Evolutionary conservation across 1,139 yeast species (phyloP), one percentile per base, ranked within the genome.

Genomic region (Pichia sp.): DNA sequence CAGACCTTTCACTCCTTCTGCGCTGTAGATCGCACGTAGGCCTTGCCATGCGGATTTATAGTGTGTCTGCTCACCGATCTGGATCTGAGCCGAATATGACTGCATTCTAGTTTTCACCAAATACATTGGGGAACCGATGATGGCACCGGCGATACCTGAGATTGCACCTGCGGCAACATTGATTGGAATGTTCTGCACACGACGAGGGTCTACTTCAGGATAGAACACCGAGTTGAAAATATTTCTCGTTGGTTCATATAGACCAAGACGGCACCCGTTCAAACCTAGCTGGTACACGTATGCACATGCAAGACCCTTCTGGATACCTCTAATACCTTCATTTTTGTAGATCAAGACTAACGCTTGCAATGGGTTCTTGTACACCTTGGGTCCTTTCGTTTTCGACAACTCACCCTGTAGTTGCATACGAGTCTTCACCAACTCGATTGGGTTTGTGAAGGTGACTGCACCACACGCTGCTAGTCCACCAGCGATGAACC

Each of bases 381-480:
- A 93, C 32, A 79, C 62, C 61, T 75, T 80, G 15, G 81, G 78
- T 1, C 76, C 80, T 45, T 75, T 71, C 1, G 82, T 78, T 34
- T 48, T 45, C 3, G 84, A 75, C 52, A 93, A 76, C 71, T 93
- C 98, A 54, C 99, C 99, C 72, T 93, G 97, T 45, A 93, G 76
- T 71, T 93, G 99, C 96, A 93, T 88, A 71, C 98, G 78, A 3
- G 95, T 93, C 73, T 93, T 93, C 66, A 92, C 90, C 61, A 93
- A 77, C 68, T 93, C 99, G 57, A 93, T 87, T 8, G 99, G 99
- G 67, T 93, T 93, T 10, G 98, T 92, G 70, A 92, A 87, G 0
- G 97, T 93, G 42, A 93, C 99, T 0, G 99, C 98, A 53, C 96
- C 95, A 74, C 98, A 92, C 3, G 98, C 97, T 1, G 99, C 99